phyloP scores from a whole-genome alignment of 148 eudicot species.

The Rhododendron kiyosumense region DNA sequence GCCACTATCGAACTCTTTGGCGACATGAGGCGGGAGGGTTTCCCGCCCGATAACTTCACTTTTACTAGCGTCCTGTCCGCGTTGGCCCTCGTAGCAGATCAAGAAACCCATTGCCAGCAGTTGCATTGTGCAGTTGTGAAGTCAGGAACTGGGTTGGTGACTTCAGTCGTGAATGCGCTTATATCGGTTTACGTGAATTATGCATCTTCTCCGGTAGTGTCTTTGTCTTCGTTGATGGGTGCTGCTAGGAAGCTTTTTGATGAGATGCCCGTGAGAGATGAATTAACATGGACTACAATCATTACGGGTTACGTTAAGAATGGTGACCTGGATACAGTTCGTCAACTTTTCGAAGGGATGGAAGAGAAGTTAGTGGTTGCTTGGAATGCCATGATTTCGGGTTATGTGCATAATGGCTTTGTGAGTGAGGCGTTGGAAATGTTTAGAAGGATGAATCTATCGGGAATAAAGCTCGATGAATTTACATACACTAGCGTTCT shows the following conservation, averaged over 20 bases:
- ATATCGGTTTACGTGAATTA: slow-evolving; percentile 49
- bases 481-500: slow-evolving; percentile 56
- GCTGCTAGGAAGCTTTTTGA: slow-evolving; percentile 48
- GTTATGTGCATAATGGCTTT: slow-evolving; percentile 40
- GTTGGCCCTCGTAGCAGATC: slow-evolving; percentile 39
- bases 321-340: slow-evolving; percentile 38
- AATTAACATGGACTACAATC: slow-evolving; percentile 59
- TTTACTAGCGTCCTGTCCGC: slow-evolving; percentile 36
- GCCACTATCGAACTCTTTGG: slow-evolving; percentile 35
- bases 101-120: slow-evolving; percentile 39
- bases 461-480: slow-evolving; percentile 37
- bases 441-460: slow-evolving; percentile 37
- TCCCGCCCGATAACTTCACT: slow-evolving; percentile 44
- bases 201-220: slow-evolving; percentile 36
- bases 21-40: slow-evolving; percentile 26
- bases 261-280: slow-evolving; percentile 46
- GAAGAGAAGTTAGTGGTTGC: slow-evolving; percentile 40
- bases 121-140: slow-evolving; percentile 50
- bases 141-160: slow-evolving; percentile 39
- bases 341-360: slow-evolving; percentile 31
- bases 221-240: slow-evolving; percentile 26
- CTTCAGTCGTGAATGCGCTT: slow-evolving; percentile 51
- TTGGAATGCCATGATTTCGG: slow-evolving; percentile 65
- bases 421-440: slow-evolving; percentile 40
- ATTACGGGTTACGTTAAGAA: slow-evolving; percentile 57